Base-by-base conservation (phyloP, 2,329 filamentous ascomycete species). In the Ophiocordyceps camponoti-rufipedis region DNA sequence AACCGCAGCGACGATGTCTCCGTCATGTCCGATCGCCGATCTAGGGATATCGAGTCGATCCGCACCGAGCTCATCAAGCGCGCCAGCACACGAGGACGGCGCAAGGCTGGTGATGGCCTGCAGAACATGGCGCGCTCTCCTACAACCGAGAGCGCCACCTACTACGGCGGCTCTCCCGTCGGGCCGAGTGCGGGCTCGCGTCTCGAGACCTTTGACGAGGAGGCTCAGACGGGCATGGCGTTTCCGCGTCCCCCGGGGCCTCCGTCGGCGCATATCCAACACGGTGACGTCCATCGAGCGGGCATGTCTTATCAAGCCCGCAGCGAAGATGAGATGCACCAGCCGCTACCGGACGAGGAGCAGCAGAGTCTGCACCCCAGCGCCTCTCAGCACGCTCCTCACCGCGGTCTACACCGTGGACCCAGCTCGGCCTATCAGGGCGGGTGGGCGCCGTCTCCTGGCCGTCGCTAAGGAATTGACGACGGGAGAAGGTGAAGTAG, bases 1-100 rank as follows among this genome's bases (percentile, higher is more conserved):
- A 41, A 46, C 11, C 44, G 45, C 16, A 18, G 35, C 35, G 35
- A 39, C 13, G 14, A 41, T 41, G 19, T 51, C 49, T 4, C 51
- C n/a, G 8, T 39, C 10, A 18, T 58, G 4, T 50, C 60, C 0
- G 61, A 64, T 44, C 54, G 52, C 18, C 62, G 64, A 10, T 61
- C 58, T 6, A 58, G 54, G 46, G 65, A 69, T 19, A 58, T 62
- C 42, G 61, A 66, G 44, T 53, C 52, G n/a, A 50, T 66, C 40
- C 62, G 62, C 48, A 58, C 52, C 39, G 57, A 62, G 43, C 57
- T 62, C 28, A 50, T 57, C 45, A 64, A 64, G 55, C 59, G 62
- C 41, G 63, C 66, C 44, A 71, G 68, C 52, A 67, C 66, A 47
- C 63, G 66, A 28, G 70, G 70, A 38, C 67, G 69, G 32, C 66